Evolutionary conservation across 1,284 basidiomycete genomes (phyloP).

Genomic region (Papiliotrema terrestris): DNA sequence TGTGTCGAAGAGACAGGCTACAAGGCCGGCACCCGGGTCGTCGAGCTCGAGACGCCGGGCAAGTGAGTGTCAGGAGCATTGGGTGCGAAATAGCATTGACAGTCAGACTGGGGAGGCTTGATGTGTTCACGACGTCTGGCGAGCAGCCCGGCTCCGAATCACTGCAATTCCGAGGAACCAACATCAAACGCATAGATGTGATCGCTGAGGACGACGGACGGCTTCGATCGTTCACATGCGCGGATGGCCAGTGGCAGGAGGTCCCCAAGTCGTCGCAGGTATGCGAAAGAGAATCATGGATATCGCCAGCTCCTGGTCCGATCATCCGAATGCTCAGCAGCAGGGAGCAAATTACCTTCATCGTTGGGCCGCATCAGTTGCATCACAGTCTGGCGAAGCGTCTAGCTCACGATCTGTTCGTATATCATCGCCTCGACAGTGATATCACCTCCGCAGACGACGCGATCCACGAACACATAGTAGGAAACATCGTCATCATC

Average conservation of each 20-base stretch:
- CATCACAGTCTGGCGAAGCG: slow-evolving; percentile 58
- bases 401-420: slow-evolving; percentile 63
- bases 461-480: slow-evolving; percentile 36
- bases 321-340: slow-evolving; percentile 63
- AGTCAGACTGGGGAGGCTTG: slow-evolving; percentile 30
- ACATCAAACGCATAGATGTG: slow-evolving; percentile 32
- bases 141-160: not conserved
- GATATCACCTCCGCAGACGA: slow-evolving; percentile 57
- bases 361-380: slow-evolving; percentile 49
- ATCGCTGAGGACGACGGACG: not conserved
- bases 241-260: not conserved
- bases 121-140: slow-evolving; percentile 39
- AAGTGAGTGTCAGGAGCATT: slow-evolving; percentile 12
- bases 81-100: not conserved
- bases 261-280: not conserved
- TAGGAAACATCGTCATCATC: slow-evolving; percentile 57
- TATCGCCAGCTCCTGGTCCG: slow-evolving; percentile 48
- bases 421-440: slow-evolving; percentile 66
- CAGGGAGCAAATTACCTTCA: slow-evolving; percentile 55
- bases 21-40: slow-evolving; percentile 46
- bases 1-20: slow-evolving; percentile 48
- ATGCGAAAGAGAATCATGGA: not conserved
- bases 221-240: not conserved
- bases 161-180: slow-evolving; percentile 30
- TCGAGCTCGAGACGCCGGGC: slow-evolving; percentile 46